These are phyloP conservation scores for Coemansia sp. DNA, from an alignment of 192 early-diverging fungal genomes.

Conservation along the genomic window DNA sequence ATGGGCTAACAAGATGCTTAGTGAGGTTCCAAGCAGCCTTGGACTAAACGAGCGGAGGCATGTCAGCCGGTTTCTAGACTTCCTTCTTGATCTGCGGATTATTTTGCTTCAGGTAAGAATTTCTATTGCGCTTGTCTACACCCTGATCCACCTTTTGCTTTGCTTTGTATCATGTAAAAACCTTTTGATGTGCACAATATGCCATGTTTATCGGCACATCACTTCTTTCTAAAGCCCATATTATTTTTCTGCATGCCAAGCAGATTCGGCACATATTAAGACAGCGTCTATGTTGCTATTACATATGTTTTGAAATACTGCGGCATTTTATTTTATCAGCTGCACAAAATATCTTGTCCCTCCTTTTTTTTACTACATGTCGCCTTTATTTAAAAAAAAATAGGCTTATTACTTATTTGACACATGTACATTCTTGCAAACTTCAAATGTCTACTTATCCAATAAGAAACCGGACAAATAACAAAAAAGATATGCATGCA, in stretches of 20 bases:
- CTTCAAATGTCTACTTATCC: neutral
- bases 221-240: neutral
- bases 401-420: neutral
- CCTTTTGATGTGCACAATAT: neutral
- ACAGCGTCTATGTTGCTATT: neutral
- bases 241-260: neutral
- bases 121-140: neutral
- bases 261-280: neutral
- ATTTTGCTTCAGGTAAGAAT: conserved; percentile 52
- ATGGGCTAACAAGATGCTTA: conserved; percentile 44
- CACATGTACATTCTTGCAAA: too few relatives aligned
- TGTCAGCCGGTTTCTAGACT: conserved; percentile 48
- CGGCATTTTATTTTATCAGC: too few relatives aligned
- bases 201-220: neutral
- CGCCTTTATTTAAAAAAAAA: neutral
- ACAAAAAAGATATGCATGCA: neutral
- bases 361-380: neutral
- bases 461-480: neutral
- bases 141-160: neutral
- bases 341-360: too few relatives aligned
- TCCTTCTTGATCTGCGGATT: conserved; percentile 51
- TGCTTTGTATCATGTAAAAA: neutral
- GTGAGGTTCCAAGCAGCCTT: conserved; percentile 23
- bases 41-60: conserved; percentile 31
- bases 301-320: too few relatives aligned